phyloP scores from a whole-genome alignment of 768 basidiomycete genomes.

The Russula griseocarnosa region DNA sequence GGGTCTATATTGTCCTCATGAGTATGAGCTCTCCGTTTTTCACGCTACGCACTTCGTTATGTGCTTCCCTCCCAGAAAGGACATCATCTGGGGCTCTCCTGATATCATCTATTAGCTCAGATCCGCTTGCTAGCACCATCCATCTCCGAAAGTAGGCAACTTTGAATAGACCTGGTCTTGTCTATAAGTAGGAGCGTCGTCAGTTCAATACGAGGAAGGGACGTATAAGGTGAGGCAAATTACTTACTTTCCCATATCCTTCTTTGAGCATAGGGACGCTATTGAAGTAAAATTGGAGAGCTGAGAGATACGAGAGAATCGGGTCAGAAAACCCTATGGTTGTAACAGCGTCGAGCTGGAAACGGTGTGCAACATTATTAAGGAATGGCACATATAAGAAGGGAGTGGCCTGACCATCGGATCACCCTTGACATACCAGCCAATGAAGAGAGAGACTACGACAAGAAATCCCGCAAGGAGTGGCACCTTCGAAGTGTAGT shows the following conservation, averaged over 20 bases:
- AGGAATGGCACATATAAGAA: not conserved
- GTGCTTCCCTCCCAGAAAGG: not conserved
- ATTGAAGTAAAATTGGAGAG: not conserved
- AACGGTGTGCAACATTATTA: not conserved
- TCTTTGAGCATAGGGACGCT: not conserved
- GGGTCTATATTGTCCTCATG: not conserved
- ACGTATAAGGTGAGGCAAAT: not conserved
- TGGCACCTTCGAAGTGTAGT: not conserved
- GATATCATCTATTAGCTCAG: not conserved
- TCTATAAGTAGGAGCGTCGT: not conserved
- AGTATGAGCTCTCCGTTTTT: not conserved
- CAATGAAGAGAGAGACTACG: not conserved
- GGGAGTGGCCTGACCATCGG: not conserved
- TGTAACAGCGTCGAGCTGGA: not conserved
- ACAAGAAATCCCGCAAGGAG: not conserved
- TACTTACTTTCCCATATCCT: conserved; percentile 14
- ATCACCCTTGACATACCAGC: not conserved
- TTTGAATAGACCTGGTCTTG: not conserved
- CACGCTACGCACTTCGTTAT: not conserved
- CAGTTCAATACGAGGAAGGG: not conserved
- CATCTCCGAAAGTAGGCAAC: not conserved
- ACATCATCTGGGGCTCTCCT: not conserved
- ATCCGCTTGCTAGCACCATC: not conserved
- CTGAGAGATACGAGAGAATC: conserved; percentile 32
- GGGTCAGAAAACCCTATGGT: conserved; percentile 20